Percentiles rank a stretch among this genome's conserved stretches.
Conservation (phyloP, 2,329 filamentous ascomycete species). For the Torrubiella hemipterigena region DNA sequence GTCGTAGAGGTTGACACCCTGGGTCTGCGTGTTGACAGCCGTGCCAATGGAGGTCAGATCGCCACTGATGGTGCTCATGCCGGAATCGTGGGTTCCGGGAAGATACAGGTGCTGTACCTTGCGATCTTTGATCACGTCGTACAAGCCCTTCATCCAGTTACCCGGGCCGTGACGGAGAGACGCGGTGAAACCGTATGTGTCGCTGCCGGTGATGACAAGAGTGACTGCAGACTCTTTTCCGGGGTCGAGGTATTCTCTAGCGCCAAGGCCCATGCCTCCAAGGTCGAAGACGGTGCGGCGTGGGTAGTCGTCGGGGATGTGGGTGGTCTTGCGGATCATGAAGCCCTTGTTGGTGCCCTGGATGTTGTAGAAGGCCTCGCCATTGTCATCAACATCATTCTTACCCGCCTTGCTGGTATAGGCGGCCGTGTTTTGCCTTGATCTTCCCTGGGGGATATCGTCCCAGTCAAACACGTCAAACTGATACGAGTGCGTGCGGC, state of each 20-base stretch:
- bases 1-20: slow-evolving; percentile 29
- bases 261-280: slow-evolving; percentile 18
- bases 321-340: slow-evolving; percentile 16
- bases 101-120: slow-evolving; percentile 31
- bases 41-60: slow-evolving; percentile 21
- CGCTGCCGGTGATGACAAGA: slow-evolving; percentile 22
- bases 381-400: slow-evolving; percentile 14
- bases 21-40: slow-evolving; percentile 30
- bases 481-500: slow-evolving; percentile 16
- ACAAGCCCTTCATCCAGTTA: slow-evolving; percentile 20
- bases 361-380: slow-evolving; percentile 19
- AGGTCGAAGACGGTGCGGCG: slow-evolving; percentile 16
- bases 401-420: slow-evolving; percentile 11
- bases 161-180: slow-evolving; percentile 15
- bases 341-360: slow-evolving; percentile 18
- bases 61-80: slow-evolving; percentile 29
- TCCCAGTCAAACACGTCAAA: slow-evolving; percentile 19
- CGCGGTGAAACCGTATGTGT: slow-evolving; percentile 17
- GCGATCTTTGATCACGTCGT: slow-evolving; percentile 21
- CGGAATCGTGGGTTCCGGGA: slow-evolving; percentile 35
- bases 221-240: slow-evolving; percentile 17
- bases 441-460: slow-evolving; percentile 18
- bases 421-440: slow-evolving; percentile 17
- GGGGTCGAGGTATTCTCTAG: slow-evolving; percentile 20
- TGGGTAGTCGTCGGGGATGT: slow-evolving; percentile 14